Conservation (phyloP, 768 basidiomycete genomes). For the Suillus paluster region DNA sequence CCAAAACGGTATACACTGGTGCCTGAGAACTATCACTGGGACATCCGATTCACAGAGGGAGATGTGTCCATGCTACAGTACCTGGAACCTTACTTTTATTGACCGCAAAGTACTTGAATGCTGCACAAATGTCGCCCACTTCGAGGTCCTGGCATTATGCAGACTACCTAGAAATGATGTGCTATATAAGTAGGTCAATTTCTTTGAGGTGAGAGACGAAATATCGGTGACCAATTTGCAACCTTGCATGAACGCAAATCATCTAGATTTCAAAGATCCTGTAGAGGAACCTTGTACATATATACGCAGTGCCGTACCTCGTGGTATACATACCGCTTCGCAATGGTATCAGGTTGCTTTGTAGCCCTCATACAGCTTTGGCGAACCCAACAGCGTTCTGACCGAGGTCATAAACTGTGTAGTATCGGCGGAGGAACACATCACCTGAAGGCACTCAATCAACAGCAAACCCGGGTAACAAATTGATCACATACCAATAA, state of each 20-base stretch:
- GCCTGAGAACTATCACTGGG: too few relatives aligned
- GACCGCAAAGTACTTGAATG: background rate
- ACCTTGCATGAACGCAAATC: too few relatives aligned
- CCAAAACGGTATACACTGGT: too few relatives aligned
- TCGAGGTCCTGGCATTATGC: background rate
- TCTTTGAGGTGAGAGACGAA: background rate
- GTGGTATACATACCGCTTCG: background rate
- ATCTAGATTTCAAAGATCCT: too few relatives aligned
- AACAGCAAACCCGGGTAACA: conserved; percentile 10
- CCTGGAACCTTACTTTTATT: background rate
- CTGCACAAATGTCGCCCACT: background rate
- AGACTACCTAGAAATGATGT: background rate
- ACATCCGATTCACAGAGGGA: background rate
- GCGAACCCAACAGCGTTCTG: conserved; percentile 87
- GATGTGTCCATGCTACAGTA: background rate
- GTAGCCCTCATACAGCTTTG: conserved; percentile 28
- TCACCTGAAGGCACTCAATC: conserved; percentile 53
- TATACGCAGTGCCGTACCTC: too few relatives aligned
- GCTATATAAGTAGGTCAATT: background rate
- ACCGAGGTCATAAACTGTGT: conserved; percentile 86
- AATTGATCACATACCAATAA: conserved; percentile 63
- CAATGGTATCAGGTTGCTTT: background rate
- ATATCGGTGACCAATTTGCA: too few relatives aligned
- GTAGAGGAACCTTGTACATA: too few relatives aligned
- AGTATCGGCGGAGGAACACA: conserved; percentile 90